Conservation (phyloP, 116 monocot genomes). For the Papilionanthe hybrid region DNA sequence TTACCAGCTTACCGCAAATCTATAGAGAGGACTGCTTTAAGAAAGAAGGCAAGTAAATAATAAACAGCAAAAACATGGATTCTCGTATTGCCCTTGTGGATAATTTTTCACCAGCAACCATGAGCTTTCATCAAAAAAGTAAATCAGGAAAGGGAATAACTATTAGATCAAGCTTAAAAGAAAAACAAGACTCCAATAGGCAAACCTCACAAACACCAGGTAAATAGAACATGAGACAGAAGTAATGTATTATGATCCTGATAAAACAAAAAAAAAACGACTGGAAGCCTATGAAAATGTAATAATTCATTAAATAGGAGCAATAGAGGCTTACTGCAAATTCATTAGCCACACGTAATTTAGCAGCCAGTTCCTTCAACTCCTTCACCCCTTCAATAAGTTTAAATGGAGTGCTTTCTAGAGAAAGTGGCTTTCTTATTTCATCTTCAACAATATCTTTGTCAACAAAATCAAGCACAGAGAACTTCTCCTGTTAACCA, state of each 20-base stretch:
- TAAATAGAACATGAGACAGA: neutral
- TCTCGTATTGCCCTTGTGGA: neutral
- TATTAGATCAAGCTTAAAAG: neutral
- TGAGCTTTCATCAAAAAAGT: neutral
- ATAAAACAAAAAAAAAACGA: neutral
- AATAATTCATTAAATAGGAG: neutral
- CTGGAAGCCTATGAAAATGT: neutral
- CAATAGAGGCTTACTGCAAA: conserved; percentile 70
- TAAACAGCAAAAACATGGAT: neutral
- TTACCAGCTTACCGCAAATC: neutral
- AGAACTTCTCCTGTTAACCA: conserved; percentile 63
- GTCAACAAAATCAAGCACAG: conserved; percentile 57
- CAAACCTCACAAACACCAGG: neutral
- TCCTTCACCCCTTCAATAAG: conserved; percentile 76
- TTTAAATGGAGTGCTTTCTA: conserved; percentile 81
- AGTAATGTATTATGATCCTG: neutral
- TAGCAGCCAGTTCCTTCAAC: conserved; percentile 71
- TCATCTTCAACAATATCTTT: conserved; percentile 45
- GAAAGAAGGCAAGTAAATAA: neutral
- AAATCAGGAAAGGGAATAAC: neutral
- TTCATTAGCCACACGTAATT: conserved; percentile 65
- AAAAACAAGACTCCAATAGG: neutral
- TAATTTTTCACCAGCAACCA: neutral
- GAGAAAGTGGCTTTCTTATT: conserved; percentile 53
- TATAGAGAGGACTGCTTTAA: neutral